These are phyloP conservation scores for Malus hybrid DNA, from an alignment of 331 rosid species.

Conservation along the genomic window DNA sequence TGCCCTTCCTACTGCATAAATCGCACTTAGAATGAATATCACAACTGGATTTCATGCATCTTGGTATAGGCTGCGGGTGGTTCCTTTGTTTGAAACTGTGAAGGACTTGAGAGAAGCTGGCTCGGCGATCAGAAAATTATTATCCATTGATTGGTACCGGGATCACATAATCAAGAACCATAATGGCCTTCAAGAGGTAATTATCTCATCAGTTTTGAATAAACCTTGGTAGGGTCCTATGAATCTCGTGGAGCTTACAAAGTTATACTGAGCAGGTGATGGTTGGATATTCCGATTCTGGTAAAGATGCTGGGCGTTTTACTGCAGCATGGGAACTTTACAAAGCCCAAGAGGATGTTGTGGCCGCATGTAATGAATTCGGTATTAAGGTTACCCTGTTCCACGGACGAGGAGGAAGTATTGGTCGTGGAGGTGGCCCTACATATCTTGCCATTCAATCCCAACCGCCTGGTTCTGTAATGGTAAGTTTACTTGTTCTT, in stretches of 20 bases:
- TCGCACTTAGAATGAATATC: neutral
- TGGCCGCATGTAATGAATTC: slow-evolving; percentile 78
- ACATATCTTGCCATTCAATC: slow-evolving; percentile 96
- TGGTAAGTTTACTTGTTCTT: slow-evolving; percentile 39
- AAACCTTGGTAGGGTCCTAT: neutral
- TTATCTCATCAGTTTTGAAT: neutral
- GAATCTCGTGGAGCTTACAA: slow-evolving; percentile 11
- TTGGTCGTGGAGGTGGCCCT: slow-evolving; percentile 98
- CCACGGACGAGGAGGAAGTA: slow-evolving; percentile 96
- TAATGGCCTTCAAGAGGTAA: slow-evolving; percentile 87
- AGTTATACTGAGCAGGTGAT: slow-evolving; percentile 58
- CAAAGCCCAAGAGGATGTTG: slow-evolving; percentile 98
- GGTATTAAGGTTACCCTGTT: slow-evolving; percentile 81
- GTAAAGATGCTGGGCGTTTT: slow-evolving; percentile 96
- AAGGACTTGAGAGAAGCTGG: slow-evolving; percentile 93
- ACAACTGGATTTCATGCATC: slow-evolving; percentile 10
- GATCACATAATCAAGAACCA: slow-evolving; percentile 75
- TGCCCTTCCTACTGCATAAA: no score
- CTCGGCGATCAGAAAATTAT: slow-evolving; percentile 62
- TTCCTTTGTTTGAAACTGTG: slow-evolving; percentile 93
- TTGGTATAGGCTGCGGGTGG: slow-evolving; percentile 74
- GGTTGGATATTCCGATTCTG: slow-evolving; percentile 98
- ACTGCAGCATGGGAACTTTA: slow-evolving; percentile 97
- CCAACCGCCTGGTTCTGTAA: slow-evolving; percentile 95
- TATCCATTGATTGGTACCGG: slow-evolving; percentile 82